Evolutionary conservation across 805 yeast species (phyloP), one percentile per base, ranked within the genome.

Genomic region (Saturnispora sekii): DNA sequence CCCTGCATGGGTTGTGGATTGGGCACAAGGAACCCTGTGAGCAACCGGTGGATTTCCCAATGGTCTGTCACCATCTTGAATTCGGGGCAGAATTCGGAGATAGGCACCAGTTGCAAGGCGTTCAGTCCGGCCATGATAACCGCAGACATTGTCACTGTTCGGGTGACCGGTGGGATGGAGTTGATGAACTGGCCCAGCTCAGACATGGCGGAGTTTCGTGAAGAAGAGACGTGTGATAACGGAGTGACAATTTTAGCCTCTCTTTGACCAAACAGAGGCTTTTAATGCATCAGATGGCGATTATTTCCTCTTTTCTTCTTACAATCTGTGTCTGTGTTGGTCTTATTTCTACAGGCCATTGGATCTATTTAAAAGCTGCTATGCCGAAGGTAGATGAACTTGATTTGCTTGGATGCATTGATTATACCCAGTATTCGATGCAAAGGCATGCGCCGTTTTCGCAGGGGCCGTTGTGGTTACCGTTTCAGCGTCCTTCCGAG

Each of bases 401-500:
- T 21, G 26, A 21, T 21, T 21, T 21, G 6, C 26, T 21, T 10
- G 46, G 38, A 14, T 85, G 95, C 58, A 79, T 79, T 1, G 75
- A 76, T 46, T 85, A 85, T 58, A 72, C 72, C 16, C 73, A 70
- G 0, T 85, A 81, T 56, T 72, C 93, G 1, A 59, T 70, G 45
- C 48, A 44, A 4, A 62, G 62, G 35, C 90, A 83, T 52, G 57
- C 51, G 1, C 94, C 94, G 1, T 67, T 65, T 26, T 71, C 83
- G 1, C 51, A 56, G 2, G 94, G 95, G 0, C 62, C 69, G 2
- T 59, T 74, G 40, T 53, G 60, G 33, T 66, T 80, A 47, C 86
- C 95, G 1, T 84, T 57, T 51, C 89, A 85, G 79, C 67, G 96
- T 52, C 96, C 96, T 1, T 67, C 75, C 0, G 65, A 64, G 11